Conservation (phyloP, 768 basidiomycete species). For the Amanita pallidorosea region DNA sequence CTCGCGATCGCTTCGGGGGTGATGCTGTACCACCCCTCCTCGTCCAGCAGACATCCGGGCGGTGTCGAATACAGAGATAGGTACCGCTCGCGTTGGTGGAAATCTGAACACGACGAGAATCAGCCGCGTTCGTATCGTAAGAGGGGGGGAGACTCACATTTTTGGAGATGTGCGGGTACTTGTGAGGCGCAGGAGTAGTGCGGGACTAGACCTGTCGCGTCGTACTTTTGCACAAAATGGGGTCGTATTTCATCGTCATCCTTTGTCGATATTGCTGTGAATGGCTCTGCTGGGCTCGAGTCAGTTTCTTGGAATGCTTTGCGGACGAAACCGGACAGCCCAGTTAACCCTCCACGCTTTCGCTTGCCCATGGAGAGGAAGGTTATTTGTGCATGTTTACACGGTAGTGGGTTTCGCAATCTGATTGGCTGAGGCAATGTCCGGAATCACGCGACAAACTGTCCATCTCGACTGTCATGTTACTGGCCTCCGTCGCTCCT, state of each 20-base stretch:
- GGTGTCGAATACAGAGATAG: constrained; percentile 66
- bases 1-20: constrained; percentile 89
- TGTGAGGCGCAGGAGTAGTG: constrained; percentile 53
- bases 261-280: too few relatives aligned
- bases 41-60: constrained; percentile 77
- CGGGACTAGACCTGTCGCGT: constrained; percentile 66
- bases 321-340: constrained; percentile 32
- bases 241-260: not conserved
- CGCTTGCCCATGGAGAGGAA: constrained; percentile 16
- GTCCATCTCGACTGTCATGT: not conserved
- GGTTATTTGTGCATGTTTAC: too few relatives aligned
- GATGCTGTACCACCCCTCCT: constrained; percentile 97
- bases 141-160: constrained; percentile 52
- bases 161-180: constrained; percentile 70
- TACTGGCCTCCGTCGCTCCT: not conserved
- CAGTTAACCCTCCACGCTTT: constrained; percentile 32
- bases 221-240: constrained; percentile 33
- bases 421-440: too few relatives aligned
- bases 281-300: not conserved
- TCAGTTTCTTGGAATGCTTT: constrained; percentile 21
- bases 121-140: too few relatives aligned
- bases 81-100: constrained; percentile 69
- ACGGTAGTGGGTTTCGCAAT: too few relatives aligned
- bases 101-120: constrained; percentile 42
- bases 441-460: too few relatives aligned